Percentiles rank a stretch among this genome's conserved stretches.
Conservation (phyloP, 305 asterid genomes). For the Fraxinus greggii region DNA sequence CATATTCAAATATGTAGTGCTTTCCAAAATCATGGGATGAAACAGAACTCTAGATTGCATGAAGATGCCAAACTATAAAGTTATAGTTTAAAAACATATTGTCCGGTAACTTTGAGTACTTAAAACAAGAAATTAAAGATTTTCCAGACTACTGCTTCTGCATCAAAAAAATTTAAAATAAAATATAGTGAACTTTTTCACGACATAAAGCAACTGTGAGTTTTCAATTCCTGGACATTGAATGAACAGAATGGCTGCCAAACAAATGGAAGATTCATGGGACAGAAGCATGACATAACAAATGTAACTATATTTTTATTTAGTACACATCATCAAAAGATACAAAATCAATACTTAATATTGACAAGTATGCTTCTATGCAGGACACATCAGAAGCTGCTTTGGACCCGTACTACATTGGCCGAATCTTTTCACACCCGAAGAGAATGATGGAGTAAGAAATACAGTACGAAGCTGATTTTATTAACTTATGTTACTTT, state of each 20-base stretch:
- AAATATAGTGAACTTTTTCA: not conserved
- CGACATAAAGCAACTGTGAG: not conserved
- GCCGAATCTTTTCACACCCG: not conserved
- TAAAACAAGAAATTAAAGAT: not conserved
- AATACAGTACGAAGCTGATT: not conserved
- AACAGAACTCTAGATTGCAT: not conserved
- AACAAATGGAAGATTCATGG: not conserved
- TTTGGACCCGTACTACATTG: not conserved
- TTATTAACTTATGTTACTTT: not conserved
- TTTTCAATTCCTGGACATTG: not conserved
- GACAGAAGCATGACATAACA: not conserved
- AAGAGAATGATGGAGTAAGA: not conserved
- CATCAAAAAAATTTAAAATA: not conserved
- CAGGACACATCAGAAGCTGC: not conserved
- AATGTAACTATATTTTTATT: not conserved
- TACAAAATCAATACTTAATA: not conserved
- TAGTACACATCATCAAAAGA: not conserved
- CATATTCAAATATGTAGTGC: not conserved
- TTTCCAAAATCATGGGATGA: not conserved
- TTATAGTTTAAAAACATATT: not conserved
- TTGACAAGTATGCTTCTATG: not conserved
- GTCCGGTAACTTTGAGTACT: not conserved
- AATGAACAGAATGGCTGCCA: not conserved
- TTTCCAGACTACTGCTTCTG: not conserved
- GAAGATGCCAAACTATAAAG: not conserved